Percentiles rank a stretch among this genome's conserved stretches.
Evolutionary conservation across 441 rosid genomes (phyloP).

Genomic region (Populus hybrid): DNA sequence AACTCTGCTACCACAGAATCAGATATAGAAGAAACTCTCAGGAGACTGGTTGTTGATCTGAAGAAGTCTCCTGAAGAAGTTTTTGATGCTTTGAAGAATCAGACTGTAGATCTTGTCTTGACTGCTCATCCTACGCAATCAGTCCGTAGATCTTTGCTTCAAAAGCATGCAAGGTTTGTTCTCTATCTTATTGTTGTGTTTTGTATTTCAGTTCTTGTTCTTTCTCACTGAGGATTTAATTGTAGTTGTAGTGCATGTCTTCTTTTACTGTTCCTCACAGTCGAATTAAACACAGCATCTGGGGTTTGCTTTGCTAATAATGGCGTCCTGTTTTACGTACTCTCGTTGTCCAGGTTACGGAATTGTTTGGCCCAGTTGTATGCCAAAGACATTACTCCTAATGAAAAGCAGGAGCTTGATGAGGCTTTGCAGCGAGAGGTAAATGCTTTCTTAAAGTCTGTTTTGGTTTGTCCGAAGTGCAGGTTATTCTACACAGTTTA

Average conservation of each 20-base stretch:
- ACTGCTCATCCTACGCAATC: conserved; percentile 99
- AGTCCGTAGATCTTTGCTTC: conserved; percentile 88
- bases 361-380: conserved; percentile 73
- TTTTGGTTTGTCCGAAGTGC: not conserved
- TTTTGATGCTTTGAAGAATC: conserved; percentile 89
- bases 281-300: not conserved
- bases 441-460: conserved; percentile 1
- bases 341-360: conserved; percentile 50
- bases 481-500: not conserved
- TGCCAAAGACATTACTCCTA: conserved; percentile 91
- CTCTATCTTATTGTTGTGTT: not conserved
- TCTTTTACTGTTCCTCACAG: not conserved
- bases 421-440: conserved; percentile 97
- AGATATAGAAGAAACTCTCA: conserved; percentile 84
- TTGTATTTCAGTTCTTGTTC: not conserved
- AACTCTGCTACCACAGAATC: conserved; percentile 88
- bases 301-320: not conserved
- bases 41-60: conserved; percentile 66
- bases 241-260: not conserved
- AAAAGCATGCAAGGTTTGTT: conserved; percentile 82
- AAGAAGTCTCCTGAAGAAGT: conserved; percentile 88
- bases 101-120: conserved; percentile 92
- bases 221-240: not conserved
- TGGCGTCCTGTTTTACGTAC: not conserved
- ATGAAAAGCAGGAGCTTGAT: conserved; percentile 93